Base-by-base conservation (phyloP, 768 basidiomycete genomes). In the Dictyophora rubrovolvata region DNA sequence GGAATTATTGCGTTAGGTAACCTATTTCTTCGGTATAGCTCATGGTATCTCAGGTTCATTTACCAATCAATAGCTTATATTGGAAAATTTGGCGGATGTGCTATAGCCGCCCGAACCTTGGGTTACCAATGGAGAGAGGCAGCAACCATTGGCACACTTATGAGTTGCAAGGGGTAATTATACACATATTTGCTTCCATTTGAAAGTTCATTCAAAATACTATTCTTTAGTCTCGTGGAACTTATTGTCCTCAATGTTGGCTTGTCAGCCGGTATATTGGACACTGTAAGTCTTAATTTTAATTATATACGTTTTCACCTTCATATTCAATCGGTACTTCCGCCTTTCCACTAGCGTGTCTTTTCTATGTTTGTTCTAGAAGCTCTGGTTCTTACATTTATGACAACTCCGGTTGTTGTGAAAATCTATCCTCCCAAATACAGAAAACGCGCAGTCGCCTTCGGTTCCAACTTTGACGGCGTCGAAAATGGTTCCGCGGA, bases 241-340 rank as follows among this genome's bases (percentile, higher is more conserved):
- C 77, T 97, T 17, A 96, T 98, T 65, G 94, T 98, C 3, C 83
- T 98, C 62, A 99, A 98, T 65, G 89, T 98, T 62, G 94, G 95
- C 2, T 75, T 95, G 1, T 74, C 79, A 1, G 92, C 89, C 2
- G 82, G 83, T 0, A 93, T 95, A 54, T 75, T 98, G 21, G 79
- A 84, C 0, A 77, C 66, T 59, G 80, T 79, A 61, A 52, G 69
- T 59, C n/a, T n/a, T n/a, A n/a, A n/a, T 52, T 53, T 55, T 56
- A 21, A 53, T 48, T 49, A 52, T 6, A 16, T 23, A 18, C 34
- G 6, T 17, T 18, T 33, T 16, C 55, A 16, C 33, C 37, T 28
- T 18, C 3, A 17, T 18, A 22, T 16, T 28, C 28, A 28, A 49
- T 17, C 3, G 5, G 20, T 2, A 14, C 42, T 23, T 10, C 0